A percentile compares a stretch with the other conserved stretches of the same genome.
Conservation (phyloP, 148 eudicot genomes). For the Camellia japonica region DNA sequence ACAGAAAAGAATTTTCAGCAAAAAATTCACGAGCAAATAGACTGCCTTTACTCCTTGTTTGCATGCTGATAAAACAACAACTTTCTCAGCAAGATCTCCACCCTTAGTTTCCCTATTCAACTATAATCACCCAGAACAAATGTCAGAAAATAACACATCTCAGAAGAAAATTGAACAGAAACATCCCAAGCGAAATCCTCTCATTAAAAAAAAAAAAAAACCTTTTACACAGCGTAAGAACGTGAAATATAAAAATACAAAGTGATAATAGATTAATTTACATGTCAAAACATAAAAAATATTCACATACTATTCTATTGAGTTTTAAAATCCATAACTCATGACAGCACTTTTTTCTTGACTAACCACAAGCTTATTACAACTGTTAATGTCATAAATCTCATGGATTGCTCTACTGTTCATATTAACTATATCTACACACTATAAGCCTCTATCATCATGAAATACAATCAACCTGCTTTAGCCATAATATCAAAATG, state of each 20-base stretch:
- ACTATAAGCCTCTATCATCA: neutral
- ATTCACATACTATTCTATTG: too few species aligned
- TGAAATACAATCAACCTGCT: neutral
- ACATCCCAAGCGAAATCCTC: neutral
- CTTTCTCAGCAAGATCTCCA: slow-evolving; percentile 76
- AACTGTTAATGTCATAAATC: neutral
- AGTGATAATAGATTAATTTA: too few species aligned
- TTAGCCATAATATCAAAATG: neutral
- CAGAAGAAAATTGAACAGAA: neutral
- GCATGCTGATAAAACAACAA: slow-evolving; percentile 71
- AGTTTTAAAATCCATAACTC: too few species aligned
- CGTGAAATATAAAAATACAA: too few species aligned
- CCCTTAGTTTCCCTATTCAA: slow-evolving; percentile 57
- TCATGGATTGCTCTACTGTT: neutral
- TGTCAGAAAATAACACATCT: neutral
- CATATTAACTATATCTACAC: neutral
- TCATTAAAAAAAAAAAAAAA: too few species aligned
- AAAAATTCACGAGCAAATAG: too few species aligned
- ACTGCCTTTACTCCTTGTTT: slow-evolving; percentile 66
- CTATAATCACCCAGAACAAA: slow-evolving; percentile 36
- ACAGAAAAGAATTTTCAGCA: too few species aligned
- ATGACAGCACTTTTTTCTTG: too few species aligned
- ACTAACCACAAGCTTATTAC: neutral
- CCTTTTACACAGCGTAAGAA: too few species aligned
- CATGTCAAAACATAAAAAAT: too few species aligned